A percentile compares a stretch with the other conserved stretches of the same genome.
Evolutionary conservation across 768 basidiomycete species (phyloP).

Genomic region (Dacryopinax spathularia): DNA sequence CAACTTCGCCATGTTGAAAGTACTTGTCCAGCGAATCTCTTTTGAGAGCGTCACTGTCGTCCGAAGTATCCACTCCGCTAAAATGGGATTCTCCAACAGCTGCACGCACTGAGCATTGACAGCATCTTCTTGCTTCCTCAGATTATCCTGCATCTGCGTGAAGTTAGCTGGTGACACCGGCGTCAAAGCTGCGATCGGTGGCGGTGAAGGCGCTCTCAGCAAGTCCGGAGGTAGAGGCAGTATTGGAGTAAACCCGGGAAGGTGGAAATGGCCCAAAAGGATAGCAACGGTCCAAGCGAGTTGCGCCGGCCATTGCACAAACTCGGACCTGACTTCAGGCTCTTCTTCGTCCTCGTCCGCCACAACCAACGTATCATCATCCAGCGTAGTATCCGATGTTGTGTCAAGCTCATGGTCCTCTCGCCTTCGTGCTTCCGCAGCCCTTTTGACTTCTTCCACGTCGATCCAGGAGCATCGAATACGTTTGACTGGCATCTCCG

Average conservation of each 20-base stretch:
- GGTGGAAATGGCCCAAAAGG: not conserved
- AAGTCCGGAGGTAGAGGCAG: constrained; percentile 20
- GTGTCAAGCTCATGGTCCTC: not conserved
- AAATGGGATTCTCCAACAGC: constrained; percentile 55
- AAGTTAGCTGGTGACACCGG: constrained; percentile 73
- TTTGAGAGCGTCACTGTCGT: constrained; percentile 32
- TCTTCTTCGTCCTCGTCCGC: not conserved
- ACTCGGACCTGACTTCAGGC: not conserved
- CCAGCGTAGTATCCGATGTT: not conserved
- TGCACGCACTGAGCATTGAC: constrained; percentile 51
- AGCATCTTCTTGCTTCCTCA: constrained; percentile 51
- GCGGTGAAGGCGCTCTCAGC: constrained; percentile 29
- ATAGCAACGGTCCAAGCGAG: not conserved
- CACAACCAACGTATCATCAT: not conserved
- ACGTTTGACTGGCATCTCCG: not conserved
- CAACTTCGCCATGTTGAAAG: not conserved
- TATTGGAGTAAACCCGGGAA: not conserved
- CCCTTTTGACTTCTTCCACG: not conserved
- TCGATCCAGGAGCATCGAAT: not conserved
- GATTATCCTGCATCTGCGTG: constrained; percentile 49
- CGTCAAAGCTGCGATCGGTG: constrained; percentile 50
- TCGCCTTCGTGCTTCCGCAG: not conserved
- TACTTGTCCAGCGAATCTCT: not conserved
- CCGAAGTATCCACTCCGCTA: constrained; percentile 32
- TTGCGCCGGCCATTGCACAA: not conserved